phyloP scores from a whole-genome alignment of 257 asterid genomes.

The Phtheirospermum japonicum region DNA sequence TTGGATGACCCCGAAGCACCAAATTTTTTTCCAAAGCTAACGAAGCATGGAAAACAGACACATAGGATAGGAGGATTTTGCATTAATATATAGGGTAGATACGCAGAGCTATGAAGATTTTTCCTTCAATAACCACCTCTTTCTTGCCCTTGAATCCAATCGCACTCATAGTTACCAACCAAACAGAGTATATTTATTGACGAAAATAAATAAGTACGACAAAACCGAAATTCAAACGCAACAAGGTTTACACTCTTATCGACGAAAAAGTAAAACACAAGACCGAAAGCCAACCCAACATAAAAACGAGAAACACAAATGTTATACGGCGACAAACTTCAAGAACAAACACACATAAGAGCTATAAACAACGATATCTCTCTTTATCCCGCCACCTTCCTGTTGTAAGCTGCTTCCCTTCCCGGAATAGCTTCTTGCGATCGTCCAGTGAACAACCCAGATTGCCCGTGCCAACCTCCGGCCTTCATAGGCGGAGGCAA shows the following conservation, averaged over 20 bases:
- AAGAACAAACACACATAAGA: background rate
- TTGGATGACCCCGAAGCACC: no score
- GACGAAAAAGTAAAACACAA: background rate
- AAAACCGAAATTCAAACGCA: background rate
- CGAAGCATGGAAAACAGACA: no score
- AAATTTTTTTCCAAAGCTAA: no score
- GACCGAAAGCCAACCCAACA: background rate
- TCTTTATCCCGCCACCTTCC: constrained; percentile 74
- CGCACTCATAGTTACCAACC: background rate
- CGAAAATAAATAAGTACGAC: background rate
- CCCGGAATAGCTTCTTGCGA: constrained; percentile 61
- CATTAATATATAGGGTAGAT: no score
- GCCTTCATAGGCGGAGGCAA: constrained; percentile 82
- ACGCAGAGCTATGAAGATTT: no score
- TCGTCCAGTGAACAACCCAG: constrained; percentile 48
- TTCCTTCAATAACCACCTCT: background rate
- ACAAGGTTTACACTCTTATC: background rate
- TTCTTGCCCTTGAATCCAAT: background rate
- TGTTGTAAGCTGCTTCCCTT: constrained; percentile 39
- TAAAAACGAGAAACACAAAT: background rate
- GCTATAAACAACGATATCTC: background rate
- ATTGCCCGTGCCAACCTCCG: constrained; percentile 85
- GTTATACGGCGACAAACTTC: background rate
- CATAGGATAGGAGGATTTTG: no score
- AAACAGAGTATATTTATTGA: background rate